These are phyloP conservation scores for Protoeuglena noctilucae DNA, from an alignment of 139 green algal genomes.

Conservation along the genomic window DNA sequence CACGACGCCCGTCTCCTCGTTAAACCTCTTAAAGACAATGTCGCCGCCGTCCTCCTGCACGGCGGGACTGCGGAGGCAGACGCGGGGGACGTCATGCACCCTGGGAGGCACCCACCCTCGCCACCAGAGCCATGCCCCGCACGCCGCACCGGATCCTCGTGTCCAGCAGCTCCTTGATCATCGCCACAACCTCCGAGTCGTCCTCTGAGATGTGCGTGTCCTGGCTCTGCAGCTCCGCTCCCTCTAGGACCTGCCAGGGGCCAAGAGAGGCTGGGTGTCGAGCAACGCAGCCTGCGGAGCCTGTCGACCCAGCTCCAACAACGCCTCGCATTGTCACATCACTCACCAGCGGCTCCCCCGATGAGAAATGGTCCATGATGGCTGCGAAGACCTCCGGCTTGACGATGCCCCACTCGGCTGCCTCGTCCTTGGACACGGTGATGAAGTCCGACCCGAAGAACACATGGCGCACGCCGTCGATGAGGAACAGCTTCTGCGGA, in stretches of 20 bases:
- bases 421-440: slow-evolving; percentile 27
- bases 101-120: too few relatives aligned
- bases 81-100: too few relatives aligned
- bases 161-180: slow-evolving; percentile 99
- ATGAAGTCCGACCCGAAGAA: slow-evolving; percentile 97
- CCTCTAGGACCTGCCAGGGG: not conserved
- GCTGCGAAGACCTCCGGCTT: slow-evolving; percentile 90
- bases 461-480: slow-evolving; percentile 72
- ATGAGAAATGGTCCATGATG: slow-evolving; percentile 88
- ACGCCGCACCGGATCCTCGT: slow-evolving; percentile 93
- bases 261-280: not conserved
- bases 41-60: slow-evolving; percentile 76
- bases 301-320: not conserved
- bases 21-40: slow-evolving; percentile 78
- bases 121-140: too few relatives aligned
- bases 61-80: too few relatives aligned
- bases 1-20: slow-evolving; percentile 69
- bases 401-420: slow-evolving; percentile 18
- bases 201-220: slow-evolving; percentile 50
- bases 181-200: slow-evolving; percentile 77
- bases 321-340: slow-evolving; percentile 23
- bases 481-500: slow-evolving; percentile 42
- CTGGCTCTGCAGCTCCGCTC: slow-evolving; percentile 4
- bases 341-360: slow-evolving; percentile 47
- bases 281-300: not conserved